A percentile compares a stretch with the other conserved stretches of the same genome.
Conservation (phyloP, 2,329 filamentous ascomycete genomes). For the Pseudovirgaria hyperparasitica region DNA sequence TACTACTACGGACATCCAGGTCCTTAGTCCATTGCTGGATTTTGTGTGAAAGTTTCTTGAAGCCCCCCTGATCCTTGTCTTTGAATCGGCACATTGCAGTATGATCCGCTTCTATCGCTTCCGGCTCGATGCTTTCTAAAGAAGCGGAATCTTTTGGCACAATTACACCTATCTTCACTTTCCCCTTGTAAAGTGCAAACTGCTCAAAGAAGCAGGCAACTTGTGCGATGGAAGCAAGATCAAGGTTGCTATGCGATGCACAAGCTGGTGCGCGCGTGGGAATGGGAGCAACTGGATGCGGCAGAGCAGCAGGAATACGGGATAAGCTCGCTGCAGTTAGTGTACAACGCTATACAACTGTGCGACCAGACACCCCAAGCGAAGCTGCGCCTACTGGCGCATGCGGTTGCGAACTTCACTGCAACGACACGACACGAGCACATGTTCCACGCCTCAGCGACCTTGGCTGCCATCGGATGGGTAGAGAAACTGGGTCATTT, state of each 20-base stretch:
- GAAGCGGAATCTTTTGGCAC: too few relatives aligned
- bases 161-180: too few relatives aligned
- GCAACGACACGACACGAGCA: neutral
- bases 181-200: too few relatives aligned
- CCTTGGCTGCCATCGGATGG: neutral
- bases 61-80: too few relatives aligned
- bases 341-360: conserved; percentile 2
- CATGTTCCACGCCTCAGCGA: neutral
- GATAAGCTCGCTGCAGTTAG: conserved; percentile 2
- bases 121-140: too few relatives aligned
- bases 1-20: too few relatives aligned
- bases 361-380: conserved; percentile 2
- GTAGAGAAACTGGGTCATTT: conserved; percentile 1
- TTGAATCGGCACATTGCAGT: too few relatives aligned
- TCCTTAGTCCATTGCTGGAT: too few relatives aligned
- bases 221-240: conserved; percentile 9
- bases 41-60: too few relatives aligned
- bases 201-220: too few relatives aligned
- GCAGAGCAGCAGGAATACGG: conserved; percentile 5
- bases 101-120: too few relatives aligned
- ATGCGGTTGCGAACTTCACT: conserved; percentile 8
- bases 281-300: conserved; percentile 5
- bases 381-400: conserved; percentile 7
- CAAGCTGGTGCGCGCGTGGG: conserved; percentile 12
- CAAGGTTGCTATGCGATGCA: conserved; percentile 11